phyloP scores from a whole-genome alignment of 176 grass and related monocot genomes.

The Phoenix roebelenii region DNA sequence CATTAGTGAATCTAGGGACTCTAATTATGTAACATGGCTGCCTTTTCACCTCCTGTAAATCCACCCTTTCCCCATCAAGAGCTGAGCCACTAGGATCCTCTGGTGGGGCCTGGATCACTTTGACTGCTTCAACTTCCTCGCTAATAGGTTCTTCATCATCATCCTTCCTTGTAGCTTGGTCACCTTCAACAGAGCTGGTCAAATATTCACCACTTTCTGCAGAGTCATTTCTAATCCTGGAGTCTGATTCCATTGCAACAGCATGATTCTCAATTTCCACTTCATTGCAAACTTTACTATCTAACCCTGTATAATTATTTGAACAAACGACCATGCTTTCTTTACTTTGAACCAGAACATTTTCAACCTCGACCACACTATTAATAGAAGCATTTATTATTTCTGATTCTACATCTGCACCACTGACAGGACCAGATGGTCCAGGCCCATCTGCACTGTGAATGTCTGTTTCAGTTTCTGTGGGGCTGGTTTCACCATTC shows the following conservation, averaged over 20 bases:
- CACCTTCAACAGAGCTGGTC: slow-evolving; percentile 8
- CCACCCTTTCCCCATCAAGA: slow-evolving; percentile 19
- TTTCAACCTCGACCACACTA: slow-evolving; percentile 11
- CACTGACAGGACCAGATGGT: neutral
- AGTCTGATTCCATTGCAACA: too few species aligned
- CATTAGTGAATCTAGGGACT: slow-evolving; percentile 51
- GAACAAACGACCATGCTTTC: slow-evolving; percentile 7
- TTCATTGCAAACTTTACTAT: neutral
- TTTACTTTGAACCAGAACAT: slow-evolving; percentile 25
- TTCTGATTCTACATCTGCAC: neutral
- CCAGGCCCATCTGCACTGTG: neutral
- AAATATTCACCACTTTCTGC: slow-evolving; percentile 27
- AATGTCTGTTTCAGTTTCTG: neutral
- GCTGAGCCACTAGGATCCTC: slow-evolving; percentile 18
- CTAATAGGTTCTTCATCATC: slow-evolving; percentile 15
- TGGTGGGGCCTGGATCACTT: slow-evolving; percentile 9
- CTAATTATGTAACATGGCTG: slow-evolving; percentile 39
- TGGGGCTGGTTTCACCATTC: neutral
- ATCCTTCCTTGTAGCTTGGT: slow-evolving; percentile 16
- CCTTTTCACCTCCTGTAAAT: slow-evolving; percentile 19
- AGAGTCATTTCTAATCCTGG: slow-evolving; percentile 12
- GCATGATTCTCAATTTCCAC: neutral
- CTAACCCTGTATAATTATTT: neutral
- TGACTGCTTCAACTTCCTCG: slow-evolving; percentile 13
- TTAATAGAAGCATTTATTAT: slow-evolving; percentile 16